Percentiles rank a stretch among this genome's conserved stretches.
Evolutionary conservation across 495 filamentous ascomycete genomes (phyloP).

Genomic region (Rusavskia elegans): DNA sequence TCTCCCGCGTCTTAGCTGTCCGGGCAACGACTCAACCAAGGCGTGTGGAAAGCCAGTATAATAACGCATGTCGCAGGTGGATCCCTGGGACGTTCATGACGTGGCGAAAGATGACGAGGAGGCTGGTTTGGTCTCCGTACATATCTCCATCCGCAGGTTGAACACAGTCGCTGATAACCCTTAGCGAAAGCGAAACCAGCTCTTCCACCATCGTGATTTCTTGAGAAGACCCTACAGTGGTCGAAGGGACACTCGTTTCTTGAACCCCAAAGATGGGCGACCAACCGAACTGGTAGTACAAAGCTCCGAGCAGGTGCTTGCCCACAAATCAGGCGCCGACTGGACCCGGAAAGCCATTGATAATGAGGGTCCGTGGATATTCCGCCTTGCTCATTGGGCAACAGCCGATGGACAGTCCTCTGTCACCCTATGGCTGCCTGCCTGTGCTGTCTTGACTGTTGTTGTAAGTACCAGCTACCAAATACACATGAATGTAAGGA

Average conservation of each 20-base stretch:
- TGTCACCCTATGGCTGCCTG: neutral
- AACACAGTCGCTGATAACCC: neutral
- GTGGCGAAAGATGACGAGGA: neutral
- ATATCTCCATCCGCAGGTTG: neutral
- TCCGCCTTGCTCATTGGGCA: neutral
- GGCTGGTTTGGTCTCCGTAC: neutral
- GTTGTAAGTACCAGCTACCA: conserved; percentile 4
- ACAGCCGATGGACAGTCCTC: neutral
- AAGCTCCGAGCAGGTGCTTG: neutral
- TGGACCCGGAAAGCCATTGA: neutral
- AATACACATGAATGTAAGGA: neutral
- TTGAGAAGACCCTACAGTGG: neutral
- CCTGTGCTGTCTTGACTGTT: conserved; percentile 5
- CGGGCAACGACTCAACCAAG: neutral
- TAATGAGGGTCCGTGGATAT: neutral
- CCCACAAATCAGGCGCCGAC: neutral
- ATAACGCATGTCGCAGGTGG: neutral
- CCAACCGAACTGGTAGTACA: neutral
- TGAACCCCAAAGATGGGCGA: conserved; percentile 3
- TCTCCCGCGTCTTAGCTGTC: neutral
- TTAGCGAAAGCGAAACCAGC: neutral
- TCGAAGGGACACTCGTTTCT: neutral
- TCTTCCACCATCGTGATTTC: conserved; percentile 2
- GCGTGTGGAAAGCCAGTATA: neutral
- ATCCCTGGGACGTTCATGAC: neutral